Evolutionary conservation across 106 monocot genomes (phyloP).

Genomic region (Allium cepa): DNA sequence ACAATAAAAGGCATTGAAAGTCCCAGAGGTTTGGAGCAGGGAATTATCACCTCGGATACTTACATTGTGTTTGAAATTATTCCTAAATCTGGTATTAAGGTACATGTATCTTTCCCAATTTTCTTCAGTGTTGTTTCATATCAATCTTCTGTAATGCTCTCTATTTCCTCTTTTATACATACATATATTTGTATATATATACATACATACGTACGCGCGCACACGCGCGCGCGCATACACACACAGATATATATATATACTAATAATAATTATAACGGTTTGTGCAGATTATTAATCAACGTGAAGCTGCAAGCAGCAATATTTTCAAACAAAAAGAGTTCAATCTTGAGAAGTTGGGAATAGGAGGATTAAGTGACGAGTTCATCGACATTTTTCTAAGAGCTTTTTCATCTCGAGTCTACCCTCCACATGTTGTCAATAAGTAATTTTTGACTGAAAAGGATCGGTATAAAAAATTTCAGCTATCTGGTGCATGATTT

Average conservation of each 20-base stretch:
- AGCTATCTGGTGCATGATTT: too few relatives aligned
- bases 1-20: slow-evolving; percentile 68
- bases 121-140: slow-evolving; percentile 1
- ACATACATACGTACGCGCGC: too few relatives aligned
- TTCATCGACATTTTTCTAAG: slow-evolving; percentile 93
- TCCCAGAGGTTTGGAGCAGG: slow-evolving; percentile 51
- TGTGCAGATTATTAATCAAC: slow-evolving; percentile 74
- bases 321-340: slow-evolving; percentile 90
- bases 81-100: slow-evolving; percentile 94
- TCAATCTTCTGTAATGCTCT: neutral
- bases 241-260: too few relatives aligned
- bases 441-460: slow-evolving; percentile 38
- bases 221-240: too few relatives aligned
- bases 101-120: slow-evolving; percentile 5
- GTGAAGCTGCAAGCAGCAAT: slow-evolving; percentile 84
- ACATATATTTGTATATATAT: too few relatives aligned
- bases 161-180: neutral
- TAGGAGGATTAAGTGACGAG: slow-evolving; percentile 89
- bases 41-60: slow-evolving; percentile 68
- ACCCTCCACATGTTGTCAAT: slow-evolving; percentile 80
- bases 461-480: too few relatives aligned
- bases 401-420: slow-evolving; percentile 98
- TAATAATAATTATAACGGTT: slow-evolving; percentile 9
- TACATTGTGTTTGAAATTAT: slow-evolving; percentile 83
- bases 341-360: slow-evolving; percentile 87